These are phyloP conservation scores for Talaromyces nanjingensis DNA, from an alignment of 495 filamentous ascomycete species.

Conservation along the genomic window DNA sequence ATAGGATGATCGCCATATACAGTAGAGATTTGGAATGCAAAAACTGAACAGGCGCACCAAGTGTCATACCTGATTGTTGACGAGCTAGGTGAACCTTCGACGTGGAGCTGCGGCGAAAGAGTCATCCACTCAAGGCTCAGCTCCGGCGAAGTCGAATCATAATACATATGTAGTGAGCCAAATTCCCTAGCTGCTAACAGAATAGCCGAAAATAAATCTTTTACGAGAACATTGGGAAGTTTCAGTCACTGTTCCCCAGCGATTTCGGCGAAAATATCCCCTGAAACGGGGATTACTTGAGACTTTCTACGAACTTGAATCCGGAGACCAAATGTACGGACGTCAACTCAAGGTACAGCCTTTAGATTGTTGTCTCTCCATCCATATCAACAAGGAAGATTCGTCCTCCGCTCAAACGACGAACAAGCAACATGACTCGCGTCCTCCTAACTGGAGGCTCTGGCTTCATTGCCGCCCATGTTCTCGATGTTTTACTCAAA, in stretches of 20 bases:
- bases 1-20: constrained; percentile 3
- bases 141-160: constrained; percentile 7
- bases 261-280: constrained; percentile 6
- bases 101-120: constrained; percentile 6
- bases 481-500: constrained; percentile 66
- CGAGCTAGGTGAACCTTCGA: constrained; percentile 4
- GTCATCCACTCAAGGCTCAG: constrained; percentile 7
- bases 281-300: constrained; percentile 5
- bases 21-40: not conserved
- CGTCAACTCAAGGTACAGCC: constrained; percentile 1
- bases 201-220: constrained; percentile 6
- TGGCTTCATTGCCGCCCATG: constrained; percentile 74
- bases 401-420: constrained; percentile 7
- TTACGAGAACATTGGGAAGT: constrained; percentile 6
- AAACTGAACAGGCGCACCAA: constrained; percentile 7
- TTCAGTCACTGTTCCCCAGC: not conserved
- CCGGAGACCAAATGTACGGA: not conserved
- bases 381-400: constrained; percentile 3
- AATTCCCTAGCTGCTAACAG: constrained; percentile 8
- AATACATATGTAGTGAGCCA: constrained; percentile 2
- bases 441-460: constrained; percentile 41
- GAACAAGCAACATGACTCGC: constrained; percentile 16
- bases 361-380: constrained; percentile 7
- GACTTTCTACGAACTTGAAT: not conserved
- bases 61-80: constrained; percentile 6